These are phyloP conservation scores for Boletus sp. DNA, from an alignment of 768 basidiomycete species.

Conservation along the genomic window DNA sequence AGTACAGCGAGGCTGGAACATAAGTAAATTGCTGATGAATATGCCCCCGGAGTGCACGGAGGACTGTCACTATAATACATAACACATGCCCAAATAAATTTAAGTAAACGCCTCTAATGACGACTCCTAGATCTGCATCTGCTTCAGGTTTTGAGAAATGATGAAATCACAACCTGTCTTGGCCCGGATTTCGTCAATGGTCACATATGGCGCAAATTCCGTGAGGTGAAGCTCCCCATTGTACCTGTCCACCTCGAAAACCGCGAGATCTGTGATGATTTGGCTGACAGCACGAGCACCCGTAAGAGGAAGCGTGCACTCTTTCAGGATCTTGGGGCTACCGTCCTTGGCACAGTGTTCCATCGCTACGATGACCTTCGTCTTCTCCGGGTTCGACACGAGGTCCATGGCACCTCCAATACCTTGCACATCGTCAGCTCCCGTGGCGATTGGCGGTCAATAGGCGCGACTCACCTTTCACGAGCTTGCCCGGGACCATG, in stretches of 20 bases:
- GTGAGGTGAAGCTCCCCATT: slow-evolving; percentile 67
- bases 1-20: no score
- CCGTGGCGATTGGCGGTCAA: background rate
- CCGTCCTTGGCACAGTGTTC: slow-evolving; percentile 90
- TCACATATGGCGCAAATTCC: slow-evolving; percentile 77
- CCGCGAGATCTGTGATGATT: slow-evolving; percentile 88
- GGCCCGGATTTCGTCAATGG: slow-evolving; percentile 73
- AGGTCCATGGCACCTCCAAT: slow-evolving; percentile 96
- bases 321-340: slow-evolving; percentile 76
- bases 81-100: background rate
- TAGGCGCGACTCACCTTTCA: slow-evolving; percentile 53
- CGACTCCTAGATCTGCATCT: slow-evolving; percentile 36
- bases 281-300: slow-evolving; percentile 83
- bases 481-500: slow-evolving; percentile 93
- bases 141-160: slow-evolving; percentile 49
- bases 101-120: background rate
- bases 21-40: background rate
- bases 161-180: slow-evolving; percentile 83
- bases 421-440: slow-evolving; percentile 50
- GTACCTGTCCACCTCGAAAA: slow-evolving; percentile 80
- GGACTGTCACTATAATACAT: background rate
- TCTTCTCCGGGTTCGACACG: slow-evolving; percentile 91
- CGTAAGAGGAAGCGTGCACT: slow-evolving; percentile 81
- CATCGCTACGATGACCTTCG: slow-evolving; percentile 84
- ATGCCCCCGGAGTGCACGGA: background rate